phyloP scores from a whole-genome alignment of 1,139 yeast genomes.

The Saccharomycopsis hybrid region DNA sequence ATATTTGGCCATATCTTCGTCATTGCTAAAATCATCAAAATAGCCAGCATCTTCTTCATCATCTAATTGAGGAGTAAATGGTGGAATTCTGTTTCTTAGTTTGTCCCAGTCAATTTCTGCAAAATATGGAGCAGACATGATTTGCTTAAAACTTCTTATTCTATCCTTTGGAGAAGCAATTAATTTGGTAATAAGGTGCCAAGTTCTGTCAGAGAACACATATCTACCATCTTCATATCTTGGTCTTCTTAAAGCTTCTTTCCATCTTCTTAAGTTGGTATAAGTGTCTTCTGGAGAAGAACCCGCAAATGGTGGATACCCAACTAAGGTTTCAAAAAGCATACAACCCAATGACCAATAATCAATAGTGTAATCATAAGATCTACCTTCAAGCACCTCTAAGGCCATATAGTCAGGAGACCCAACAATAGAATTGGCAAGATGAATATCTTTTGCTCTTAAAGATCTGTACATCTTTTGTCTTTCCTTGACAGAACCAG shows the following conservation, averaged over 20 bases:
- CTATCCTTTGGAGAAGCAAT: slow-evolving; percentile 78
- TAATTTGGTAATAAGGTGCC: slow-evolving; percentile 77
- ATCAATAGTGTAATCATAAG: slow-evolving; percentile 93
- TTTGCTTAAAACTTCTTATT: slow-evolving; percentile 70
- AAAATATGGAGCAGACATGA: slow-evolving; percentile 75
- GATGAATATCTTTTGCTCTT: slow-evolving; percentile 59
- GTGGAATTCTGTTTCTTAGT: slow-evolving; percentile 70
- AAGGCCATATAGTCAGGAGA: slow-evolving; percentile 99
- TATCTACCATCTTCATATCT: slow-evolving; percentile 85
- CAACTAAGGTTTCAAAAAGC: slow-evolving; percentile 85
- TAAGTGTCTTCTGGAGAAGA: slow-evolving; percentile 91
- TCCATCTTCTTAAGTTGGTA: slow-evolving; percentile 90
- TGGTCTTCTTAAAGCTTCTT: slow-evolving; percentile 80
- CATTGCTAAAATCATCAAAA: slow-evolving; percentile 95
- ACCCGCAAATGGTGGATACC: slow-evolving; percentile 97
- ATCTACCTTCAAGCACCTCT: slow-evolving; percentile 90
- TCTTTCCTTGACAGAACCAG: slow-evolving; percentile 77
- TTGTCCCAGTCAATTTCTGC: slow-evolving; percentile 73
- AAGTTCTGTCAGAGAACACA: slow-evolving; percentile 93
- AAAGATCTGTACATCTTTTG: slow-evolving; percentile 76
- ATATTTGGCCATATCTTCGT: slow-evolving; percentile 95
- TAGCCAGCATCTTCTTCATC: slow-evolving; percentile 98
- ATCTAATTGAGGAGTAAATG: slow-evolving; percentile 94
- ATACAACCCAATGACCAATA: slow-evolving; percentile 98
- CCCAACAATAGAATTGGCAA: slow-evolving; percentile 94